Evolutionary conservation across 2,329 filamentous ascomycete genomes (phyloP).

Genomic region (Microascus cirrosus): DNA sequence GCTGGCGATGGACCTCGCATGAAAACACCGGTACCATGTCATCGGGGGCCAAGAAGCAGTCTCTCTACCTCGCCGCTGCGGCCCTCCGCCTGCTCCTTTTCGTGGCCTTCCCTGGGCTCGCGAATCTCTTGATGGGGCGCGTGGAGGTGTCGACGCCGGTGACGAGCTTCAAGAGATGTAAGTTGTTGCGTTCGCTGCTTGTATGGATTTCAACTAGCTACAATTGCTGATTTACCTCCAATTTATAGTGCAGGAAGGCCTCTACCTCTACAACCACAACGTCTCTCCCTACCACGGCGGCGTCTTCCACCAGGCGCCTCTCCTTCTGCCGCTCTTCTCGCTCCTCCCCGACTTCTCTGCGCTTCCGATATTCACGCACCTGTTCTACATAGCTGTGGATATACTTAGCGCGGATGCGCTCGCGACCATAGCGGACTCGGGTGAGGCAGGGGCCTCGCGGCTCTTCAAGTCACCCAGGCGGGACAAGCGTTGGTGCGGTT

Average conservation of each 20-base stretch:
- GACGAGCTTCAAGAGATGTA: slow-evolving; percentile 95
- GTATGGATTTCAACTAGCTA: background rate
- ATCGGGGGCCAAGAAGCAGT: slow-evolving; percentile 4
- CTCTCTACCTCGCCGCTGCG: slow-evolving; percentile 64
- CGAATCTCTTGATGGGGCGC: slow-evolving; percentile 75
- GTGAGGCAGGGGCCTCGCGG: slow-evolving; percentile 62
- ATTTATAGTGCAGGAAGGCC: slow-evolving; percentile 73
- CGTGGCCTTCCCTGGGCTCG: slow-evolving; percentile 68
- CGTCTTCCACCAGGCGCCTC: slow-evolving; percentile 69
- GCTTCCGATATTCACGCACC: slow-evolving; percentile 61
- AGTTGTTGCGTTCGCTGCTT: slow-evolving; percentile 6
- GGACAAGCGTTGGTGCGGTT: slow-evolving; percentile 61
- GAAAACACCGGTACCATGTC: slow-evolving; percentile 2
- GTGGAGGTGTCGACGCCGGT: slow-evolving; percentile 96
- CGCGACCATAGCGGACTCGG: slow-evolving; percentile 67
- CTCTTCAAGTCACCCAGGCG: slow-evolving; percentile 71
- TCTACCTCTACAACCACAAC: slow-evolving; percentile 93
- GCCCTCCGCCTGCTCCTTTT: slow-evolving; percentile 72
- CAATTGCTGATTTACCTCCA: slow-evolving; percentile 3
- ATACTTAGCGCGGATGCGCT: slow-evolving; percentile 73
- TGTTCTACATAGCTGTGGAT: slow-evolving; percentile 75
- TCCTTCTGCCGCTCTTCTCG: slow-evolving; percentile 85
- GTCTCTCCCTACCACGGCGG: slow-evolving; percentile 96
- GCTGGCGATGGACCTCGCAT: background rate
- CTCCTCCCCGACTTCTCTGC: slow-evolving; percentile 61